Evolutionary conservation across 164 flowering plant genomes (phyloP), one percentile per base, ranked within the genome.

Genomic region (Vitis labrusca): DNA sequence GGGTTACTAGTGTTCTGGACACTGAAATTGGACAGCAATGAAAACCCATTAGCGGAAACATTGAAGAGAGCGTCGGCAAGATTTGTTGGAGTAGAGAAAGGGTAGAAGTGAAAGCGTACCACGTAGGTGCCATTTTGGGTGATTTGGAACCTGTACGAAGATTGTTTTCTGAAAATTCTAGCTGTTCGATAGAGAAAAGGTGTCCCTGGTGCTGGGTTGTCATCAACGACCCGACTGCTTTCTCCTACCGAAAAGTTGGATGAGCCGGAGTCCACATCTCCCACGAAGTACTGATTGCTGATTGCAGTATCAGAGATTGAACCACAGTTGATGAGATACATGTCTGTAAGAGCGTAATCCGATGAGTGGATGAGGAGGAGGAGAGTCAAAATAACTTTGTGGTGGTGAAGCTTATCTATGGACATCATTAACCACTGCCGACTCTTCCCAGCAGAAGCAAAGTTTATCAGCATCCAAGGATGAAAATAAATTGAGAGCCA

Each of bases 271-370:
- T 69, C 52, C 5, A 5, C 10, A 61, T 85, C 89, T 10, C 81
- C 78, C 53, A 67, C 50, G 75, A 79, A 86, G 9, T 0, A 66
- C 63, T 76, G 74, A 47, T 27, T 10, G 60, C 17, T 8, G 68
- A 37, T 0, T 8, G 70, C 61, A 51, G 53, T 61, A 71, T 30
- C 49, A 17, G 74, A 27, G 13, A 48, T 37, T 11, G 90, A 85
- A 4, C 90, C 90, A 56, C 87, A 86, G 80, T 83, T 82, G 82
- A 86, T 76, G 84, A 81, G 85, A 79, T 73, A 82, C 62, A 74
- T 64, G 0, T 64, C 66, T 7, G 82, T 86, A 23, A 47, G 63
- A 44, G 30, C 29, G 68, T 79, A 80, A 54, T 67, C 17, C 59
- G 69, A 69, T 9, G 65, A 57, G 15, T 48, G 50, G 52, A 49